These are phyloP conservation scores for Domatiomyces globalis DNA, from an alignment of 2,329 filamentous ascomycete genomes.

Conservation along the genomic window DNA sequence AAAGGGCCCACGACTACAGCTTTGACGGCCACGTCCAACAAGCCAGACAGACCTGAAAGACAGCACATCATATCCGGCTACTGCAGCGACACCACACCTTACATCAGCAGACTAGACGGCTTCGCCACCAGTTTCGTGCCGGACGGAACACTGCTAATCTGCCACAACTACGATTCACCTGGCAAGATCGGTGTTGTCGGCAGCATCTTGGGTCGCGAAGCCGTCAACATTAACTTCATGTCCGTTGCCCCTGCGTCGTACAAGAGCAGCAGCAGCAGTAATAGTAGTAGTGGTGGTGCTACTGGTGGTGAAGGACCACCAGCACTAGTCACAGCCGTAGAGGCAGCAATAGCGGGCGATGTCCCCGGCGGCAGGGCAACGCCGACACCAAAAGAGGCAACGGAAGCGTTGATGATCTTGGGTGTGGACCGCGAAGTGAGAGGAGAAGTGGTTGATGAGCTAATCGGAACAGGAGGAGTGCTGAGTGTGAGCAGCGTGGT, in stretches of 20 bases:
- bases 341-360: background rate
- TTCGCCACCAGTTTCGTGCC: constrained; percentile 63
- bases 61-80: constrained; percentile 39
- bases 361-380: constrained; percentile 27
- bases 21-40: background rate
- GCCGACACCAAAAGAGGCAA: constrained; percentile 21
- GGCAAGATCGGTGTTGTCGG: constrained; percentile 75
- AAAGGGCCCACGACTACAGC: background rate
- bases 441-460: constrained; percentile 37
- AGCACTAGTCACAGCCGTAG: background rate
- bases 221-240: constrained; percentile 72
- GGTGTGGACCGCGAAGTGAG: constrained; percentile 55
- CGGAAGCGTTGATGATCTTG: constrained; percentile 68
- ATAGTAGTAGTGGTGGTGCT: too few species aligned
- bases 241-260: constrained; percentile 42
- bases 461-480: constrained; percentile 38
- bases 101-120: constrained; percentile 58
- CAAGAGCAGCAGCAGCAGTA: constrained; percentile 2
- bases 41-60: constrained; percentile 16
- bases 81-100: constrained; percentile 28
- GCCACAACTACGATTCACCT: constrained; percentile 67
- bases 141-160: constrained; percentile 59
- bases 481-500: constrained; percentile 40
- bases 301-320: constrained; percentile 11
- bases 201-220: constrained; percentile 51